phyloP scores from a whole-genome alignment of 768 basidiomycete genomes.

The Leccinum variicolor region DNA sequence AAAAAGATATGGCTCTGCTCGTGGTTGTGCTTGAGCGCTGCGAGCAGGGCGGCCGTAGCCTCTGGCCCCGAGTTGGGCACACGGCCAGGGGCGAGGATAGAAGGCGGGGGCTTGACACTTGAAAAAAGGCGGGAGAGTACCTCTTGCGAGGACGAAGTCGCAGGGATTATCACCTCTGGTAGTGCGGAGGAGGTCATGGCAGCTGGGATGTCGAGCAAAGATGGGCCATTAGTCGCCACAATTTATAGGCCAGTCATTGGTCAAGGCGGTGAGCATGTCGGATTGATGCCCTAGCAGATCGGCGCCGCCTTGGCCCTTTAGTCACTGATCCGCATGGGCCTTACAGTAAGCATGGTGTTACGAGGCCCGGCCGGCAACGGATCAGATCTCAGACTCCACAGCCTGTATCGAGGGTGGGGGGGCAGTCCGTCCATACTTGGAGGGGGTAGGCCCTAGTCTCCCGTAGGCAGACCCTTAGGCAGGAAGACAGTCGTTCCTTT shows the following conservation, averaged over 20 bases:
- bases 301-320: too few species aligned
- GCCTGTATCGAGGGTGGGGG: too few species aligned
- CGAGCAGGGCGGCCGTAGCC: constrained; percentile 37
- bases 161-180: constrained; percentile 19
- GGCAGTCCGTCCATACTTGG: too few species aligned
- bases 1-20: constrained; percentile 54
- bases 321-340: too few species aligned
- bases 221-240: background rate
- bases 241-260: constrained; percentile 3
- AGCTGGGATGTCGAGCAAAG: background rate
- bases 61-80: constrained; percentile 37
- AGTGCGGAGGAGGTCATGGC: constrained; percentile 27
- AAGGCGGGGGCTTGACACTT: constrained; percentile 28
- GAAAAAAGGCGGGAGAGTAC: constrained; percentile 32
- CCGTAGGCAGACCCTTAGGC: too few species aligned
- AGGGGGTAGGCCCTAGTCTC: too few species aligned
- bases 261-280: background rate
- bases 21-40: constrained; percentile 49
- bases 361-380: too few species aligned
- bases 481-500: too few species aligned
- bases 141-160: constrained; percentile 16
- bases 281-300: too few species aligned
- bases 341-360: too few species aligned
- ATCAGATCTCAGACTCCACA: too few species aligned
- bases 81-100: constrained; percentile 34